phyloP scores from a whole-genome alignment of 1,284 basidiomycete species.

The Inonotus obliquus region DNA sequence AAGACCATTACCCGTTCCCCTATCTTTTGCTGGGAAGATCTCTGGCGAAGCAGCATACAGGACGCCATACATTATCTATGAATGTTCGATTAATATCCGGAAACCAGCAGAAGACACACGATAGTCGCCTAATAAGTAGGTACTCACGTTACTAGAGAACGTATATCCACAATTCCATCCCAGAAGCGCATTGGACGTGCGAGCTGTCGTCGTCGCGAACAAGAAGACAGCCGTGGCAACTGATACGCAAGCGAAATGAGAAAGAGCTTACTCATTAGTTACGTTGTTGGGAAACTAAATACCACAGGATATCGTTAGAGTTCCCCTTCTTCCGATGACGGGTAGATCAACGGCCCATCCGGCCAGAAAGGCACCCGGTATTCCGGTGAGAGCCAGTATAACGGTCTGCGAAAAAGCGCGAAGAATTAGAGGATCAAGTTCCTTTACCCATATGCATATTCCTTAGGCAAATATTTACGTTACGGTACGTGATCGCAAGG shows the following conservation, averaged over 20 bases:
- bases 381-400: constrained; percentile 59
- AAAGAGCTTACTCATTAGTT: constrained; percentile 22
- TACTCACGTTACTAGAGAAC: constrained; percentile 50
- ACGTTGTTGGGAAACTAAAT: constrained; percentile 28
- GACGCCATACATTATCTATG: constrained; percentile 68
- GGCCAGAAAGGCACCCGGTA: constrained; percentile 62
- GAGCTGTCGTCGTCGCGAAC: constrained; percentile 62
- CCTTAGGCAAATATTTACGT: constrained; percentile 30
- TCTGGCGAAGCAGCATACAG: constrained; percentile 65
- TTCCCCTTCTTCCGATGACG: constrained; percentile 56
- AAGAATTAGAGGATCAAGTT: background rate
- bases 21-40: constrained; percentile 65
- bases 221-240: constrained; percentile 65
- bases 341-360: constrained; percentile 62
- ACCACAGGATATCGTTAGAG: constrained; percentile 48
- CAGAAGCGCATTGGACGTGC: constrained; percentile 55
- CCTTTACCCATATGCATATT: background rate
- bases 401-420: constrained; percentile 34
- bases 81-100: constrained; percentile 3
- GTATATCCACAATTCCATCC: constrained; percentile 72
- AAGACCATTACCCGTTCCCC: constrained; percentile 70
- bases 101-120: background rate
- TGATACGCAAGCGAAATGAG: constrained; percentile 22
- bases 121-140: background rate
- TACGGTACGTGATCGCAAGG: constrained; percentile 48